Conservation (phyloP, 2,329 filamentous ascomycete species). For the Fusarium nurragi region DNA sequence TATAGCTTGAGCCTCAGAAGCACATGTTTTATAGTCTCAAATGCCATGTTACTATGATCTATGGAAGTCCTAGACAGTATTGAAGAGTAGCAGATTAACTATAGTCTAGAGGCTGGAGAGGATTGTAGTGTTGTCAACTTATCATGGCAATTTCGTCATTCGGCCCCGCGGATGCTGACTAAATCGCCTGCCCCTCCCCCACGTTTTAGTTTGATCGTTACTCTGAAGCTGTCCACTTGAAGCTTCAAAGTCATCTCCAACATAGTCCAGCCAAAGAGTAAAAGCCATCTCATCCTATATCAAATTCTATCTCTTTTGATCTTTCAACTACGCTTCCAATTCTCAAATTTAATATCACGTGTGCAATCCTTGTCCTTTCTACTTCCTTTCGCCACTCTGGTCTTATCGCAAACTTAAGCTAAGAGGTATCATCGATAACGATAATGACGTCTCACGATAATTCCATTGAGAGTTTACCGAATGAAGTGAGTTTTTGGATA, state of each 20-base stretch:
- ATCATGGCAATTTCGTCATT: conserved; percentile 30
- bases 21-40: not conserved
- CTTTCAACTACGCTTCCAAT: not conserved
- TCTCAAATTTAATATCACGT: not conserved
- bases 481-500: conserved; percentile 14
- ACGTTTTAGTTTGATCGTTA: conserved; percentile 6
- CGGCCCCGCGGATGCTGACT: conserved; percentile 38
- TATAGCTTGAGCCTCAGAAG: not conserved
- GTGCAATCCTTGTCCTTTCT: not conserved
- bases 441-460: conserved; percentile 18
- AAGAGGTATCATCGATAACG: not conserved
- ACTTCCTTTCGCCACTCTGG: not conserved
- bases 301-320: not conserved
- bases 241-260: not conserved
- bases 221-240: conserved; percentile 22
- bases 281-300: not conserved
- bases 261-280: not conserved
- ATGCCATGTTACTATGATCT: no score
- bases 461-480: conserved; percentile 28
- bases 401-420: not conserved
- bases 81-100: no score
- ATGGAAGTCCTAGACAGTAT: no score
- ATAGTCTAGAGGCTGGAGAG: no score
- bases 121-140: not conserved
- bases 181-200: conserved; percentile 33